These are phyloP conservation scores for Inga leiocalycina DNA, from an alignment of 306 rosid genomes.

Conservation along the genomic window DNA sequence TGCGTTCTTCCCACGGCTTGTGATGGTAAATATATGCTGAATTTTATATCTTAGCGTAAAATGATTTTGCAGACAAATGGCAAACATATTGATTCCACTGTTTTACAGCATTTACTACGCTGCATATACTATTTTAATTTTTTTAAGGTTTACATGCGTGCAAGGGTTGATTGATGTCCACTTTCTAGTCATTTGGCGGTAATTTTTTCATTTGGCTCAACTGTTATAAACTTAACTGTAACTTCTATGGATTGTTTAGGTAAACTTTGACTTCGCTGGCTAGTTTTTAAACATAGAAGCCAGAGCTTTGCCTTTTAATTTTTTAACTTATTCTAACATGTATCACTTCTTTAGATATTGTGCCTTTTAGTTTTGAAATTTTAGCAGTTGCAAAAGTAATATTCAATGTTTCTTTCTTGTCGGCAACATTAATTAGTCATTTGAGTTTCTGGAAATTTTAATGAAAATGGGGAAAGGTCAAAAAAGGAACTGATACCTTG, in stretches of 20 bases:
- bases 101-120: constrained; percentile 1
- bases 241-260: constrained; percentile 25
- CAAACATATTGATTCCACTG: background rate
- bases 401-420: background rate
- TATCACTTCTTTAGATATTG: background rate
- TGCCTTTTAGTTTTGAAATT: background rate
- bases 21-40: background rate
- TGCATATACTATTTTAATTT: background rate
- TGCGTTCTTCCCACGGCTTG: constrained; percentile 28
- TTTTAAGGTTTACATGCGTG: background rate
- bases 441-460: background rate
- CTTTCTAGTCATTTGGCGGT: constrained; percentile 1
- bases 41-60: background rate
- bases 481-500: background rate
- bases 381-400: constrained; percentile 13
- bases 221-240: constrained; percentile 16
- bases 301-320: constrained; percentile 14
- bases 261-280: constrained; percentile 19
- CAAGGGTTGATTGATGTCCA: constrained; percentile 21
- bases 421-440: constrained; percentile 20
- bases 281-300: constrained; percentile 3
- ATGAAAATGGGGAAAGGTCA: constrained; percentile 26
- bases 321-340: background rate
- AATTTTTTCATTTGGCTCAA: background rate
- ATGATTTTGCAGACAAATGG: constrained; percentile 22